phyloP scores from a whole-genome alignment of 768 basidiomycete species.

The Boletus rubescentipes region DNA sequence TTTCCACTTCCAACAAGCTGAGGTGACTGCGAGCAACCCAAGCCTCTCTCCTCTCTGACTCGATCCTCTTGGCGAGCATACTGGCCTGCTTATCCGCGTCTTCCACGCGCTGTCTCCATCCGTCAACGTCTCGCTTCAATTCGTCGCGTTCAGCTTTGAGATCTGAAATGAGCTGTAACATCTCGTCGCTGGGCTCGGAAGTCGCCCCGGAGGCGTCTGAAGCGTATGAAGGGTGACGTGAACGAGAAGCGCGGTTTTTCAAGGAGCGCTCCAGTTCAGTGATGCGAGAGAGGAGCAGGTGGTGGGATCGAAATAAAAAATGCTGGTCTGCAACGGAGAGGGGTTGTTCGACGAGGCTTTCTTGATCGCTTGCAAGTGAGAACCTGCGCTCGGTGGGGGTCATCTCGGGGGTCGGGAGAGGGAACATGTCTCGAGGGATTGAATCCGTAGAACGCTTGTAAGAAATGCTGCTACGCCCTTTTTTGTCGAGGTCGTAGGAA shows the following conservation, averaged over 20 bases:
- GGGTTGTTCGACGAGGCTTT: constrained; percentile 37
- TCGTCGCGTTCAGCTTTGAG: constrained; percentile 89
- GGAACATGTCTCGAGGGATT: constrained; percentile 37
- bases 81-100: constrained; percentile 72
- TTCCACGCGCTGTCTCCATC: constrained; percentile 76
- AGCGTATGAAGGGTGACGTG: constrained; percentile 50
- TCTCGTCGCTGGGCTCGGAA: constrained; percentile 69
- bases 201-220: constrained; percentile 41
- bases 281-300: constrained; percentile 78
- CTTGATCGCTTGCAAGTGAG: constrained; percentile 31
- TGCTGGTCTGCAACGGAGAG: constrained; percentile 76
- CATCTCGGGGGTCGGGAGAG: constrained; percentile 71
- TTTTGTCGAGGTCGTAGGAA: constrained; percentile 32
- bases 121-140: constrained; percentile 82
- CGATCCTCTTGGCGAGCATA: constrained; percentile 65
- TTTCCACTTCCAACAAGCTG: constrained; percentile 66
- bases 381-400: constrained; percentile 59
- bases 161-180: constrained; percentile 71
- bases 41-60: constrained; percentile 77
- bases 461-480: constrained; percentile 69
- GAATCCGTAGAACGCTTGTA: constrained; percentile 56
- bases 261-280: constrained; percentile 74
- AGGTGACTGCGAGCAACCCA: constrained; percentile 80
- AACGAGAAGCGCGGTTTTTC: constrained; percentile 43
- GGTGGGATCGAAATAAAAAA: constrained; percentile 85